These are phyloP conservation scores for Takashimella koratensis DNA, from an alignment of 1,284 basidiomycete species.

Conservation along the genomic window DNA sequence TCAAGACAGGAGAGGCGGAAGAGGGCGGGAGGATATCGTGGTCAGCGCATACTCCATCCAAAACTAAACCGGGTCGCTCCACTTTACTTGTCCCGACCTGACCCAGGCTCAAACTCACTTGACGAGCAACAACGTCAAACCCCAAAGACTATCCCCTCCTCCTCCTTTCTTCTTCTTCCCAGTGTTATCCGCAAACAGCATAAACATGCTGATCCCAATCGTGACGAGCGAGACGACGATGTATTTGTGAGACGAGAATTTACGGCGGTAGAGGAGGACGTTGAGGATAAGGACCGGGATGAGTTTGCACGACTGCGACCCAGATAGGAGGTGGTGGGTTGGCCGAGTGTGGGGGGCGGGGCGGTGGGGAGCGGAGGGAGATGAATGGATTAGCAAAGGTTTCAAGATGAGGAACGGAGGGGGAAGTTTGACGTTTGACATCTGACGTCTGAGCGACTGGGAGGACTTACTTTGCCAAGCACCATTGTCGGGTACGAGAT, in stretches of 20 bases:
- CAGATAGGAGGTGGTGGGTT: neutral
- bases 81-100: neutral
- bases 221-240: conserved; percentile 90
- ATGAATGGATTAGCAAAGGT: neutral
- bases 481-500: conserved; percentile 99
- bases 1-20: neutral
- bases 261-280: conserved; percentile 67
- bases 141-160: conserved; percentile 43
- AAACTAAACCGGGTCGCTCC: too few relatives aligned
- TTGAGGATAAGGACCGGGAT: conserved; percentile 58
- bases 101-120: conserved; percentile 30
- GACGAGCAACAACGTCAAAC: conserved; percentile 37
- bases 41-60: too few relatives aligned
- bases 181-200: conserved; percentile 70
- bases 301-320: conserved; percentile 74
- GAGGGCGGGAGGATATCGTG: too few relatives aligned
- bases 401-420: too few relatives aligned
- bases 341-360: neutral
- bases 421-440: neutral
- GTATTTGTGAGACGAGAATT: conserved; percentile 91
- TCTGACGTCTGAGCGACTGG: too few relatives aligned
- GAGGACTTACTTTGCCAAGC: conserved; percentile 66
- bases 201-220: conserved; percentile 88
- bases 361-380: neutral
- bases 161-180: conserved; percentile 39